Conservation (phyloP, 441 rosid species). For the Pelargonium cotyledonis region DNA sequence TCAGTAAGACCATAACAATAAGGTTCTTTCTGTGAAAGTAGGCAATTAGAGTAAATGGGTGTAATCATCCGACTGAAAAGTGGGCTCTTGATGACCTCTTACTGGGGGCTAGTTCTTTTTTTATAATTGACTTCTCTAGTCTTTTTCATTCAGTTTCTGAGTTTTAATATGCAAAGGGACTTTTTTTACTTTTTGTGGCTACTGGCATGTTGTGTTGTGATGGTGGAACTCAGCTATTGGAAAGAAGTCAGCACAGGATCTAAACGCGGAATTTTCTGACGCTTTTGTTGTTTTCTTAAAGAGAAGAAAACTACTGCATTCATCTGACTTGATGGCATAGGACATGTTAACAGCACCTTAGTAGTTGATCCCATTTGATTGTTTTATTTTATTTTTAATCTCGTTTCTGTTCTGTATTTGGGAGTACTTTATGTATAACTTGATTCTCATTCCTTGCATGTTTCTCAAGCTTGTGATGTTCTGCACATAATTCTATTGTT, state of each 20-base stretch:
- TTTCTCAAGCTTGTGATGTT: background rate
- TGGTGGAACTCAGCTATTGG: background rate
- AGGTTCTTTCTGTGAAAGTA: background rate
- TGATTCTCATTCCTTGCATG: background rate
- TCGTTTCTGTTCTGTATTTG: background rate
- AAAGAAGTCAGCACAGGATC: background rate
- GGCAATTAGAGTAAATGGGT: conserved; percentile 1
- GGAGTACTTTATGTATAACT: background rate
- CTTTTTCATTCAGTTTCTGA: background rate
- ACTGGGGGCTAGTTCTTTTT: conserved; percentile 1
- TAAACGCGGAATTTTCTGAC: background rate
- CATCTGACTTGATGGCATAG: background rate
- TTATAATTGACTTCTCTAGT: background rate
- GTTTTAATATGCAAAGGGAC: background rate
- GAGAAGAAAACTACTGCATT: background rate
- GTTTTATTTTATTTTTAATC: too few species aligned
- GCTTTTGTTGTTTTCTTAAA: background rate
- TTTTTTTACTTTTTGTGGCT: background rate
- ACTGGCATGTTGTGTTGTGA: background rate
- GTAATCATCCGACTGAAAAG: background rate
- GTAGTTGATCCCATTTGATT: background rate
- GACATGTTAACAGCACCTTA: background rate
- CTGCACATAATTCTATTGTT: background rate
- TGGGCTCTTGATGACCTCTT: background rate
- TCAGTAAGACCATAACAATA: background rate